Evolutionary conservation across 371 early-diverging fungal species (phyloP), one percentile per base, ranked within the genome.

Genomic region (Saksenaea vasiformis): DNA sequence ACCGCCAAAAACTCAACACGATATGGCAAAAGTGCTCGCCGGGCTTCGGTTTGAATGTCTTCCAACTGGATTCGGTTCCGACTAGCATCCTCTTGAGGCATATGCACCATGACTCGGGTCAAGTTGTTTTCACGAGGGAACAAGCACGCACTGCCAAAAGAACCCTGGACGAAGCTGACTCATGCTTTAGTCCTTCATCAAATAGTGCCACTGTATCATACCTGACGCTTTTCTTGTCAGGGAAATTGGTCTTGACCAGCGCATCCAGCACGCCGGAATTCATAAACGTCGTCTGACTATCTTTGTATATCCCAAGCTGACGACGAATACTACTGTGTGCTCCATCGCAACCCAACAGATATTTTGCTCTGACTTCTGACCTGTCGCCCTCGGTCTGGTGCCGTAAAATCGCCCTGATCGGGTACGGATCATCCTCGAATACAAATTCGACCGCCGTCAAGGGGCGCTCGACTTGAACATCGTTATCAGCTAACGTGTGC

Each of bases 21-120:
- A 41, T 73, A 62, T 19, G 80, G 80, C 5, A 80, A 27, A 1
- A 80, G 53, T 0, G 77, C 80, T 11, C 80, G 71, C 56, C 77
- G 77, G 15, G 80, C 78, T 62, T 80, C 80, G 28, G 72, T 66
- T 35, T 77, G 78, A 34, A 80, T 80, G 59, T 80, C 80, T 47
- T 80, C 80, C n/a, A 80, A 51, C 58, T 77, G 78, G 44, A 80
- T 77, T 62, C 73, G 75, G 64, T 80, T 80, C 56, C 80, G 70
- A 41, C 76, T 74, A 67, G 8, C 56, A 13, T 47, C 77, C 70
- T 44, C 71, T 70, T 57, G 70, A 71, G 28, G 73, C 67, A 61
- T 77, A 55, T 80, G 78, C 3, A 80, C 78, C 67, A 80, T 77
- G n/a, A 80, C 69, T 24, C 80, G 73, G 0, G 80, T 77, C 28